Percentiles rank a stretch among this genome's conserved stretches.
These are phyloP conservation scores for Suillus cothurnatus DNA, from an alignment of 768 basidiomycete species.

Conservation along the genomic window DNA sequence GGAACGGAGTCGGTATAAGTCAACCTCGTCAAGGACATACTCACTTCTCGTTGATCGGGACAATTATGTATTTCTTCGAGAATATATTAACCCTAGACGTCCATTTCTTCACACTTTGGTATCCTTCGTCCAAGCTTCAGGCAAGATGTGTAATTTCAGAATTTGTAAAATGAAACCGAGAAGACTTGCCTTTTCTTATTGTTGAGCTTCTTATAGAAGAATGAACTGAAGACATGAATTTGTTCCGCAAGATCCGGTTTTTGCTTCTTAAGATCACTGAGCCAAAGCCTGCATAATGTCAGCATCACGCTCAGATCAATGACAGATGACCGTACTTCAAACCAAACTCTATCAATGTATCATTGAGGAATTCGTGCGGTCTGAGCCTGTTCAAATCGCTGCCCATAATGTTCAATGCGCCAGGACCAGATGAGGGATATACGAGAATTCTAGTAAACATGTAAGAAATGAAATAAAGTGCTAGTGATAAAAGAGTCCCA, in stretches of 20 bases:
- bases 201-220: slow-evolving; percentile 95
- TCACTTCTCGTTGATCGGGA: slow-evolving; percentile 97
- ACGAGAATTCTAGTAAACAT: slow-evolving; percentile 59
- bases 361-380: slow-evolving; percentile 89
- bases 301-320: background rate
- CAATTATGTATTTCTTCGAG: slow-evolving; percentile 86
- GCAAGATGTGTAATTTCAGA: background rate
- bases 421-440: slow-evolving; percentile 69
- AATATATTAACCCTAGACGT: slow-evolving; percentile 89
- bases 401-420: slow-evolving; percentile 80
- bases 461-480: slow-evolving; percentile 9
- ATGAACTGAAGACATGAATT: slow-evolving; percentile 93
- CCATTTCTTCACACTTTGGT: slow-evolving; percentile 91
- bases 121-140: slow-evolving; percentile 60
- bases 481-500: slow-evolving; percentile 33
- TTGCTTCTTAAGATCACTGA: slow-evolving; percentile 52
- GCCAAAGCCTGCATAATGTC: slow-evolving; percentile 59
- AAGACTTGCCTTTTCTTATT: slow-evolving; percentile 55
- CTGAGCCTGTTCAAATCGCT: slow-evolving; percentile 75
- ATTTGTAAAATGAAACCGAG: background rate
- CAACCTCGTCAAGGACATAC: slow-evolving; percentile 21
- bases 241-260: slow-evolving; percentile 68
- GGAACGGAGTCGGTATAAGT: slow-evolving; percentile 11
- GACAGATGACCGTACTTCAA: slow-evolving; percentile 65
- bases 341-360: slow-evolving; percentile 95